Evolutionary conservation across 1,284 basidiomycete species (phyloP).

Genomic region (Naganishia albida): DNA sequence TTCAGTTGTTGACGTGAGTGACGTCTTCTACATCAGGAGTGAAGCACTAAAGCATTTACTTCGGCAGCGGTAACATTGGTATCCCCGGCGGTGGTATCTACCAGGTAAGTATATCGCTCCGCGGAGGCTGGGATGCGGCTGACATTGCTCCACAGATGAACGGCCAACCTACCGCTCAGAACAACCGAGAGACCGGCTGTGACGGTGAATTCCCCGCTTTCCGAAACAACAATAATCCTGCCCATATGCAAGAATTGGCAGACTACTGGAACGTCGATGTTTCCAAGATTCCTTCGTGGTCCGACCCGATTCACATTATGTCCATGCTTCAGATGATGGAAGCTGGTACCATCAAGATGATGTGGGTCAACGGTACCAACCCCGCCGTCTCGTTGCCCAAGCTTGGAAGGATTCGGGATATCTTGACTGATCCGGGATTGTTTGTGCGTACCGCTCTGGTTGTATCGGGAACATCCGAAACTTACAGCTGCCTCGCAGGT

Average conservation of each 20-base stretch:
- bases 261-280: slow-evolving; percentile 31
- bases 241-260: slow-evolving; percentile 31
- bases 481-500: slow-evolving; percentile 1
- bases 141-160: slow-evolving; percentile 26
- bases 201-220: slow-evolving; percentile 34
- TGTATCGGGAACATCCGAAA: background rate
- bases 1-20: slow-evolving; percentile 29
- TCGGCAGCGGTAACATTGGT: slow-evolving; percentile 28
- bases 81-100: slow-evolving; percentile 33
- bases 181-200: slow-evolving; percentile 32
- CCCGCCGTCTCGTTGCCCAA: slow-evolving; percentile 32
- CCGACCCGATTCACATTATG: slow-evolving; percentile 30
- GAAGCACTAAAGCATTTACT: no score
- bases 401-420: slow-evolving; percentile 24
- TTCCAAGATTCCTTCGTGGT: slow-evolving; percentile 27
- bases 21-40: background rate
- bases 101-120: slow-evolving; percentile 14
- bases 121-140: background rate
- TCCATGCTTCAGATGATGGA: slow-evolving; percentile 30
- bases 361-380: slow-evolving; percentile 32
- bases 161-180: slow-evolving; percentile 33
- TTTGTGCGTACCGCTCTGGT: slow-evolving; percentile 10
- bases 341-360: slow-evolving; percentile 33
- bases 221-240: slow-evolving; percentile 33
- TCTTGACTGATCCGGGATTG: slow-evolving; percentile 29